Conservation (phyloP, 116 monocot species). For the Iris pallida region DNA sequence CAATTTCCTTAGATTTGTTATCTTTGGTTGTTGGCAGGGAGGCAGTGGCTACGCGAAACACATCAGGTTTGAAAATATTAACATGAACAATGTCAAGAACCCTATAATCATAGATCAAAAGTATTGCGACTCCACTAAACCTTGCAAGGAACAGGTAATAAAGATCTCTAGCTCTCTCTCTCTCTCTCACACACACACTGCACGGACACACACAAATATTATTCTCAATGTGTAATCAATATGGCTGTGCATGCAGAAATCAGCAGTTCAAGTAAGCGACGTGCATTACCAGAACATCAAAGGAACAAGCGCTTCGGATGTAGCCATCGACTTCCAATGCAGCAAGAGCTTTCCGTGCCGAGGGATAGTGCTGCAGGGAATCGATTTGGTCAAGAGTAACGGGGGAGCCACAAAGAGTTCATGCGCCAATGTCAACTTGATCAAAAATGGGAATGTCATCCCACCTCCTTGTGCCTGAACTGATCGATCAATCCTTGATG, state of each 20-base stretch:
- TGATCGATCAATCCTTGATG: too few relatives aligned
- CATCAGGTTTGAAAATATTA: conserved; percentile 17
- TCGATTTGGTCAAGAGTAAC: conserved; percentile 19
- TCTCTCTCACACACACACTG: background rate
- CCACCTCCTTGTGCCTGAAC: conserved; percentile 18
- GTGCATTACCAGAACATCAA: conserved; percentile 35
- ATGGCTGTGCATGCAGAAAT: conserved; percentile 18
- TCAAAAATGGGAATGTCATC: conserved; percentile 18
- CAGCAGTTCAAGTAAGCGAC: conserved; percentile 37
- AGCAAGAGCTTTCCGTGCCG: conserved; percentile 28
- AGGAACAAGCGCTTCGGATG: conserved; percentile 30
- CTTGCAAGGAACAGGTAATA: conserved; percentile 24
- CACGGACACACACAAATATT: too few relatives aligned
- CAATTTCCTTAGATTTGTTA: background rate
- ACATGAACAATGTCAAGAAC: conserved; percentile 16
- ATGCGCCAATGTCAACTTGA: conserved; percentile 28
- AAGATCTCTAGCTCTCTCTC: background rate
- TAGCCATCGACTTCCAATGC: conserved; percentile 34
- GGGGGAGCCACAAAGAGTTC: conserved; percentile 10
- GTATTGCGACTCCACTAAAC: conserved; percentile 14
- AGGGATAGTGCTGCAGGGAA: conserved; percentile 18
- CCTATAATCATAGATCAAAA: conserved; percentile 28
- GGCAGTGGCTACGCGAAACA: conserved; percentile 16
- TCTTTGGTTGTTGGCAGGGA: conserved; percentile 7
- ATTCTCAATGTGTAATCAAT: too few relatives aligned